Conservation (phyloP, 2,329 filamentous ascomycete species). For the Pyrenophora seminiperda region DNA sequence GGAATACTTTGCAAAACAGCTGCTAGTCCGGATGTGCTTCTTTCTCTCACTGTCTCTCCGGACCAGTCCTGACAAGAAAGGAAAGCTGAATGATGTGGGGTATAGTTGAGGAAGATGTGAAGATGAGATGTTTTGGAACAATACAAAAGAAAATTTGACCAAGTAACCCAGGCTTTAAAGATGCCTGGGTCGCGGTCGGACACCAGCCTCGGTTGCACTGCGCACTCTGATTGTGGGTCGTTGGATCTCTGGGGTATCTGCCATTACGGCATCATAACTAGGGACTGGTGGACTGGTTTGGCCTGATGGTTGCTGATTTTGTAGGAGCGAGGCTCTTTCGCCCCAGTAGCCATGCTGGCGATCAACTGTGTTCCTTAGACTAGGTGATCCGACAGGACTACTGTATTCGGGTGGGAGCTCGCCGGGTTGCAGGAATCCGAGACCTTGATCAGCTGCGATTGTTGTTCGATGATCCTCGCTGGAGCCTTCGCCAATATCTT, state of each 20-base stretch:
- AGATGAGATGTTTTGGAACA: conserved; percentile 2
- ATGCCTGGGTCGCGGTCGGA: conserved; percentile 18
- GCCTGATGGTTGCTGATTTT: conserved; percentile 27
- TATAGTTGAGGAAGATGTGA: conserved; percentile 23
- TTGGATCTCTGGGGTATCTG: conserved; percentile 61
- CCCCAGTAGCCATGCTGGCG: conserved; percentile 51
- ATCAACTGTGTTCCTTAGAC: conserved; percentile 61
- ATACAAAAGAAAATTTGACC: conserved; percentile 17
- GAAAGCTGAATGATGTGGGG: conserved; percentile 23
- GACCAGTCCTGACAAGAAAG: not conserved
- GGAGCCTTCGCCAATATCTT: conserved; percentile 74
- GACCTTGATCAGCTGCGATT: conserved; percentile 34
- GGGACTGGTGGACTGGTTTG: conserved; percentile 69
- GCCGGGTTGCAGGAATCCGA: conserved; percentile 43
- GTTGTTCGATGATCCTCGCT: conserved; percentile 51
- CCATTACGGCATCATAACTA: conserved; percentile 78
- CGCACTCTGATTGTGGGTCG: conserved; percentile 32
- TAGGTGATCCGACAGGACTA: conserved; percentile 50
- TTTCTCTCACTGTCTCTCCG: not conserved
- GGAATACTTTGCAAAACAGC: too few species aligned
- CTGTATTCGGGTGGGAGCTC: conserved; percentile 58
- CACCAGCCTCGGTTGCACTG: conserved; percentile 31
- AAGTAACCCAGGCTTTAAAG: conserved; percentile 19
- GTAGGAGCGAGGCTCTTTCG: conserved; percentile 56
- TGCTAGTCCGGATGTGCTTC: too few species aligned